Percentiles rank a stretch among this genome's conserved stretches.
Evolutionary conservation across 495 filamentous ascomycete genomes (phyloP).

Genomic region (Tuber melanosporum): DNA sequence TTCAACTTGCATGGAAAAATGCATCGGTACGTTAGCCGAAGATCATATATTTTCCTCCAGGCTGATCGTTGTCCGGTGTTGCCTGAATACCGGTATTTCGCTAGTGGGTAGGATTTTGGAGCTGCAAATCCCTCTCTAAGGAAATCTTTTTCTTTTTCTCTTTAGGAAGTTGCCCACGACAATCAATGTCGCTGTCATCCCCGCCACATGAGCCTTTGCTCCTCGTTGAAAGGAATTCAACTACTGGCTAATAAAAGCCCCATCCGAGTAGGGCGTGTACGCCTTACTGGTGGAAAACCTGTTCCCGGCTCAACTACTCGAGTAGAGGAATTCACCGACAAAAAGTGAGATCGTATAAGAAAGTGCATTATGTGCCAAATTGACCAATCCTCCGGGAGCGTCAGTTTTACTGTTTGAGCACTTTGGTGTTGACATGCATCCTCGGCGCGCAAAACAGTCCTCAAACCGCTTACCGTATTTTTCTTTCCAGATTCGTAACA

Average conservation of each 20-base stretch:
- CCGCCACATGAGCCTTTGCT: background rate
- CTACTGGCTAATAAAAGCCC: background rate
- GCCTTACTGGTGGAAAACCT: background rate
- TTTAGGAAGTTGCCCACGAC: background rate
- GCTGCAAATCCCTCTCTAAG: background rate
- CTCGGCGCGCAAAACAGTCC: background rate
- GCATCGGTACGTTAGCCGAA: slow-evolving; percentile 4
- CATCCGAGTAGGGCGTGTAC: background rate
- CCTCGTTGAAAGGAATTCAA: background rate
- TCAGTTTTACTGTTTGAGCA: background rate
- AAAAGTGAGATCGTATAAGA: background rate
- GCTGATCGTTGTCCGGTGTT: background rate
- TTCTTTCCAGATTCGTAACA: background rate
- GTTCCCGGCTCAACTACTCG: background rate
- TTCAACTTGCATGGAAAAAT: slow-evolving; percentile 4
- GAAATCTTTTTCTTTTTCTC: background rate
- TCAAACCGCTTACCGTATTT: background rate
- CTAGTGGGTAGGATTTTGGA: background rate
- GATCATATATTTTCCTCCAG: background rate
- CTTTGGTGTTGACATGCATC: background rate
- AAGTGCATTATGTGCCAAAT: background rate
- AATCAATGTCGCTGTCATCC: background rate
- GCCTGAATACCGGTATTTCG: background rate
- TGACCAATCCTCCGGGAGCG: background rate
- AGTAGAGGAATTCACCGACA: background rate